Base-by-base conservation (phyloP, 306 rosid species). In the Cicer chorassanicum region DNA sequence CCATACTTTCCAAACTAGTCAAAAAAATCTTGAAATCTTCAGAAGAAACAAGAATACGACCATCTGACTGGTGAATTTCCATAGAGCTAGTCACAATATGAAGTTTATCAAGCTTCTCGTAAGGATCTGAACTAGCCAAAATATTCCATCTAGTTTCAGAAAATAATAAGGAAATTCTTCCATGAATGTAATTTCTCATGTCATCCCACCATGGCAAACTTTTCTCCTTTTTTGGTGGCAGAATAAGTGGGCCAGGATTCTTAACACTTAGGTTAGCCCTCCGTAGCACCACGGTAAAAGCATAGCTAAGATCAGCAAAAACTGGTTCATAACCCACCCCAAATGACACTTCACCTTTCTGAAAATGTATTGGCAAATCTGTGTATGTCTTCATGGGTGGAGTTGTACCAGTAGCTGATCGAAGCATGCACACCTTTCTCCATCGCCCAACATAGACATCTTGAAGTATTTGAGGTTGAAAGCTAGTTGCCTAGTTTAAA, bases 141-240 rank as follows among this genome's bases (percentile, higher is more conserved):
- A 95, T 67, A 82, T 66, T 44, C 84, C 84, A 89, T 72, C 6
- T 66, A 56, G 93, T 80, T 87, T 92, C 93, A n/a, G 87, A 81
- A 74, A 95, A 86, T 43, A 46, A 38, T 34, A 95, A 77, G 75
- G 89, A 79, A 72, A 82, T 83, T 70, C 81, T 86, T 82, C 98
- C 99, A 59, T 95, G 99, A 56, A 95, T 89, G 79, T 92, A 95
- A 75, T 92, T 86, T 86, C 99, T 92, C 83, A 89, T 85, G 79
- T 95, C 99, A 83, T 95, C 99, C 99, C 99, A 95, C 99, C 99
- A 95, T 49, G 99, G 99, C 78, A 95, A 83, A 80, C 93, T 90
- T 80, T 80, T 82, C 80, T 95, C 99, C 80, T 92, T 95, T 83
- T 95, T 95, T 5, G 96, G 97, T 34, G 91, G 98, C 72, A 39